A percentile compares a stretch with the other conserved stretches of the same genome.
These are phyloP conservation scores for Leucoagaricus sp. DNA, from an alignment of 1,284 basidiomycete genomes.

Conservation along the genomic window DNA sequence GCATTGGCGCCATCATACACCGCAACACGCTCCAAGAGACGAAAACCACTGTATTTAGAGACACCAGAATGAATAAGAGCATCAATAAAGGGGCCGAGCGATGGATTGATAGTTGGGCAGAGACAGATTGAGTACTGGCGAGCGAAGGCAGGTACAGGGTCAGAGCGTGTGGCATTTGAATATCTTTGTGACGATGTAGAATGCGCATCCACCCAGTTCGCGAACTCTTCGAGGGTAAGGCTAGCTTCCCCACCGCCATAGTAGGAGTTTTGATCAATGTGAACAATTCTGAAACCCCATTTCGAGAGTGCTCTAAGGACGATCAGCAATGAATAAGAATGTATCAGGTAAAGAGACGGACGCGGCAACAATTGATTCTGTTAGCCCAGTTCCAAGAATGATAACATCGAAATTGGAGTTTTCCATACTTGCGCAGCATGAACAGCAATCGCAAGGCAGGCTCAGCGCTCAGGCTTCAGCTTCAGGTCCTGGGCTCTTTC, in stretches of 20 bases:
- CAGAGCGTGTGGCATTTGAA: conserved; percentile 45
- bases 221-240: conserved; percentile 80
- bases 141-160: conserved; percentile 49
- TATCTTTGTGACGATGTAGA: conserved; percentile 29
- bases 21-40: conserved; percentile 77
- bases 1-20: conserved; percentile 52
- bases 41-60: conserved; percentile 88
- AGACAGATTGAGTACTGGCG: conserved; percentile 88
- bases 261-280: conserved; percentile 83
- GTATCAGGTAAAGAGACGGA: conserved; percentile 44
- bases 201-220: conserved; percentile 59
- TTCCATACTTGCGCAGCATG: conserved; percentile 18
- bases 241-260: conserved; percentile 88
- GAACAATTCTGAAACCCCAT: conserved; percentile 84
- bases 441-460: no score
- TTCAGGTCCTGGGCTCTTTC: no score
- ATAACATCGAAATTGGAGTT: conserved; percentile 71
- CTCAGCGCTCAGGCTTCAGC: no score
- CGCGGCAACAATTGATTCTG: conserved; percentile 89
- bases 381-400: conserved; percentile 85
- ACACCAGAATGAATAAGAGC: conserved; percentile 86
- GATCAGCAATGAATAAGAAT: conserved; percentile 22
- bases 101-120: conserved; percentile 80
- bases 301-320: conserved; percentile 78
- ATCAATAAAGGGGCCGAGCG: conserved; percentile 79